These are phyloP conservation scores for Ophiocordyceps camponoti-floridani DNA, from an alignment of 2,329 filamentous ascomycete species.

Conservation along the genomic window DNA sequence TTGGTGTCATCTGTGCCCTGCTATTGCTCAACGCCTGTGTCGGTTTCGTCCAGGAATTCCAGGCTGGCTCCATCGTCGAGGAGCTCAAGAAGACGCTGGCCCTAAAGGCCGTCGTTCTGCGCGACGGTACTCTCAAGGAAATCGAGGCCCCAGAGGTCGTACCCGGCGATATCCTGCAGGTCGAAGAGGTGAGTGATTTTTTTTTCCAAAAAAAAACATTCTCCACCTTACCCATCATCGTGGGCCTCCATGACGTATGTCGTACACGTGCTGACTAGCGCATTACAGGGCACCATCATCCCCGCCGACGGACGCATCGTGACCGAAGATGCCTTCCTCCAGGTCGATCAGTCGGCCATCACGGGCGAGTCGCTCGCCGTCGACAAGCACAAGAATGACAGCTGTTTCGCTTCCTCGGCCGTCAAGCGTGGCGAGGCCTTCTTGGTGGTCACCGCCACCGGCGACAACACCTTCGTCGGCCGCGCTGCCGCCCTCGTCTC, in stretches of 20 bases:
- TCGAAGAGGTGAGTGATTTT: slow-evolving; percentile 42
- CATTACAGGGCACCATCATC: slow-evolving; percentile 56
- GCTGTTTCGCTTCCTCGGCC: slow-evolving; percentile 69
- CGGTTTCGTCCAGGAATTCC: slow-evolving; percentile 78
- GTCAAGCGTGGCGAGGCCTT: slow-evolving; percentile 85
- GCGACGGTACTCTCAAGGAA: slow-evolving; percentile 59
- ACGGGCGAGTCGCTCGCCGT: slow-evolving; percentile 85
- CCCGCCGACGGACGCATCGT: slow-evolving; percentile 77
- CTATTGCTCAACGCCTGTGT: slow-evolving; percentile 71
- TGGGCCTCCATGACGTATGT: neutral
- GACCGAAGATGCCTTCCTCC: slow-evolving; percentile 67
- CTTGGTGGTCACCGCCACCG: slow-evolving; percentile 65
- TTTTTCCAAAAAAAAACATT: too few species aligned
- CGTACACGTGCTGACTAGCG: neutral
- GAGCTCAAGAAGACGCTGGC: slow-evolving; percentile 83
- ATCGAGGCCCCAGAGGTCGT: slow-evolving; percentile 72
- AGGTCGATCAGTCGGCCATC: slow-evolving; percentile 83
- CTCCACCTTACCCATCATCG: neutral
- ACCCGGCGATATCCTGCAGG: slow-evolving; percentile 74
- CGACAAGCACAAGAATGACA: slow-evolving; percentile 69
- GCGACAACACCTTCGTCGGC: slow-evolving; percentile 82
- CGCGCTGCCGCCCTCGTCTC: slow-evolving; percentile 74
- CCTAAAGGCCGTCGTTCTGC: slow-evolving; percentile 72
- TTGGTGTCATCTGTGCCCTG: slow-evolving; percentile 75
- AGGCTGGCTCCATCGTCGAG: slow-evolving; percentile 79